Conservation (phyloP, 768 basidiomycete species). For the Crucibulum laeve region DNA sequence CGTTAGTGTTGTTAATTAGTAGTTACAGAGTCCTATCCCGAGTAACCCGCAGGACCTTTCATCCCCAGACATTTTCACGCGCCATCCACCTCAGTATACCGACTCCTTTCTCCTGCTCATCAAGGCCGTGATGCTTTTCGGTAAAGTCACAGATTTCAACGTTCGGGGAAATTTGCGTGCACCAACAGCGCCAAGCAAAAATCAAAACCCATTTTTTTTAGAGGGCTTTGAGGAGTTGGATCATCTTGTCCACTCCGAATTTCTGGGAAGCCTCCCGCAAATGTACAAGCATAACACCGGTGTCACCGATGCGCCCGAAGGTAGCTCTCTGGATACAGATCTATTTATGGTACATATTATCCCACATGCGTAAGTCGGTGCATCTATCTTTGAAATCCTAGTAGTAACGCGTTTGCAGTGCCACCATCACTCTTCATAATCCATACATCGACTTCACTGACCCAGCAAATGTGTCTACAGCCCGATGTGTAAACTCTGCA, state of each 20-base stretch:
- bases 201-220: conserved; percentile 66
- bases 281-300: conserved; percentile 60
- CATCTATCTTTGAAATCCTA: conserved; percentile 7
- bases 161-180: conserved; percentile 70
- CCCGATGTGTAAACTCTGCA: conserved; percentile 72
- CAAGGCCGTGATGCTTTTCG: conserved; percentile 83
- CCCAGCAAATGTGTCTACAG: conserved; percentile 58
- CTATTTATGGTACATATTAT: conserved; percentile 84
- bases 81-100: conserved; percentile 72
- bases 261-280: conserved; percentile 68
- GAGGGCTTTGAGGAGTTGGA: conserved; percentile 71
- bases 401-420: conserved; percentile 38
- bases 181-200: conserved; percentile 62
- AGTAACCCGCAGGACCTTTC: conserved; percentile 76
- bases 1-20: neutral
- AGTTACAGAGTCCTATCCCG: conserved; percentile 48
- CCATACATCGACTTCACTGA: conserved; percentile 76
- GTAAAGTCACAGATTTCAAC: conserved; percentile 80
- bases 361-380: conserved; percentile 71
- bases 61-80: conserved; percentile 59
- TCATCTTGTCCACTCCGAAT: conserved; percentile 58
- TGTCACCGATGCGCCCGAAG: conserved; percentile 55
- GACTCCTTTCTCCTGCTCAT: conserved; percentile 80
- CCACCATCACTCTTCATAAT: conserved; percentile 83
- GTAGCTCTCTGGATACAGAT: conserved; percentile 69